Percentiles rank a stretch among this genome's conserved stretches.
Conservation (phyloP, 441 rosid species). For the Arabidopsis hybrid region DNA sequence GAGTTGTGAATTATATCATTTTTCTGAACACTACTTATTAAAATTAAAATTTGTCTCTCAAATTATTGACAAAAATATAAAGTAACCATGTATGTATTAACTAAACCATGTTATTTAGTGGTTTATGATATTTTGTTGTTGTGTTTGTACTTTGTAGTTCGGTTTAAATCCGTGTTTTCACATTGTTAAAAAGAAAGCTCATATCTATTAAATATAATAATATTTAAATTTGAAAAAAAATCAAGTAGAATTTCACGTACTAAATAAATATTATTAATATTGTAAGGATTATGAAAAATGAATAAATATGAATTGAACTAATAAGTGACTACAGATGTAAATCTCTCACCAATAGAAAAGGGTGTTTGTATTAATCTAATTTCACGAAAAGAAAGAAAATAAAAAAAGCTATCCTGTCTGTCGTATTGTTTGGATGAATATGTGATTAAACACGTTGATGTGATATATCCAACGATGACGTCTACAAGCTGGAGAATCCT, state of each 20-base stretch:
- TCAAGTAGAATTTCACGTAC: not conserved
- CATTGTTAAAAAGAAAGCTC: too few species aligned
- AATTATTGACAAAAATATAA: not conserved
- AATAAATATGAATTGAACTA: not conserved
- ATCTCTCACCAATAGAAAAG: not conserved
- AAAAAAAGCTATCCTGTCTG: not conserved
- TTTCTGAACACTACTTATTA: not conserved
- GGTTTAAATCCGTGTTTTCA: not conserved
- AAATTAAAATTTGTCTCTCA: not conserved
- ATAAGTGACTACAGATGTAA: not conserved
- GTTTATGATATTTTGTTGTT: not conserved
- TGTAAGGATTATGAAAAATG: not conserved
- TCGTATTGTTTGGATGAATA: not conserved
- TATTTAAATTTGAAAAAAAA: too few species aligned
- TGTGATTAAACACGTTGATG: not conserved
- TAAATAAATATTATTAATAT: not conserved
- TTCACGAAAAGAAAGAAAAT: not conserved
- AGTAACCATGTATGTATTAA: not conserved
- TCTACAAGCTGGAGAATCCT: constrained; percentile 27
- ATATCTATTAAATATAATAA: too few species aligned
- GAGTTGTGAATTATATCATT: not conserved
- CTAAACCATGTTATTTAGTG: not conserved
- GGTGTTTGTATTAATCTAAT: not conserved
- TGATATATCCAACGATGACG: constrained; percentile 30
- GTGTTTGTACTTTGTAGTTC: not conserved